Evolutionary conservation across 2,329 filamentous ascomycete genomes (phyloP), one percentile per base, ranked within the genome.

Genomic region (Aspergillus sp.): DNA sequence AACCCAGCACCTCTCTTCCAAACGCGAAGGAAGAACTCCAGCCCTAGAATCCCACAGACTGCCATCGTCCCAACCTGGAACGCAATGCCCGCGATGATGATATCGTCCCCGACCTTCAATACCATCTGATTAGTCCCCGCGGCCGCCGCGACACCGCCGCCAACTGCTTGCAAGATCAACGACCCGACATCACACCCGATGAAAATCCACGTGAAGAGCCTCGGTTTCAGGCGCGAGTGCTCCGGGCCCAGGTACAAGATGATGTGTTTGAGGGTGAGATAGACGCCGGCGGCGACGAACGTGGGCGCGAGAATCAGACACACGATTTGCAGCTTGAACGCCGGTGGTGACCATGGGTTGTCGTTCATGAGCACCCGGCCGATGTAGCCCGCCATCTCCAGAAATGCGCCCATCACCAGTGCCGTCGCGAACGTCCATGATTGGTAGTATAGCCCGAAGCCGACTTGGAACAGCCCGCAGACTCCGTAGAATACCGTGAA

Each of bases 71-170:
- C 69, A 27, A 82, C 77, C 59, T 82, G 79, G 50, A 76, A 73
- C 2, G 73, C 69, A 38, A 82, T 73, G 55, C 79, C 79, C 0
- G 77, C 72, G 43, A 81, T 74, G 64, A 81, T 80, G 47, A 81
- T 70, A 51, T 78, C 63, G 44, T 77, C 73, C 4, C 78, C 78
- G 1, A 69, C 57, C 34, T 75, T 62, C 6, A 69, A 62, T n/a
- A 73, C 57, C 2, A 62, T 58, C 26, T 48, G 41, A 12, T 70
- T 49, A 9, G 71, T 64, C 1, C 64, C 63, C 5, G 75, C 75
- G 0, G 73, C 72, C 0, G 79, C 77, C 1, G 81, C 77, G 41
- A 81, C 67, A 43, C 73, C 79, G 47, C 80, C 79, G 8, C 79
- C 79, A 5, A 70, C 70, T 4, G 76, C 78, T 59, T 83, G 80